These are phyloP conservation scores for Pseudogymnoascus sp. DNA, from an alignment of 2,329 filamentous ascomycete species.

Conservation along the genomic window DNA sequence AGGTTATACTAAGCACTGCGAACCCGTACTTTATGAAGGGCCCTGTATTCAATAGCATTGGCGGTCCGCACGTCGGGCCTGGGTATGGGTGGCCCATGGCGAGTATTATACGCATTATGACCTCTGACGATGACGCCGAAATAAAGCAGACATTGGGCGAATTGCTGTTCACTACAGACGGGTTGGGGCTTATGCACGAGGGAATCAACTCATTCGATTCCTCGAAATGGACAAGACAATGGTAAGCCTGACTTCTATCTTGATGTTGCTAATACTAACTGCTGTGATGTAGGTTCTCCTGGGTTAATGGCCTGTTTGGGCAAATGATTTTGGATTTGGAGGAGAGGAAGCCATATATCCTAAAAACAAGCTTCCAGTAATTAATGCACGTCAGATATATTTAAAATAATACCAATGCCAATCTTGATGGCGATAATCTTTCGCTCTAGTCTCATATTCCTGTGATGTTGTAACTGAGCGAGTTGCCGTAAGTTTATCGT, in stretches of 20 bases:
- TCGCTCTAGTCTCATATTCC: background rate
- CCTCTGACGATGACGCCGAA: slow-evolving; percentile 33
- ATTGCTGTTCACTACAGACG: slow-evolving; percentile 21
- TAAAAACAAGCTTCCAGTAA: slow-evolving; percentile 43
- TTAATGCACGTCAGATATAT: background rate
- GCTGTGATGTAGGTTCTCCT: slow-evolving; percentile 50
- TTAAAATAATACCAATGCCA: background rate
- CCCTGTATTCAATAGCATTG: slow-evolving; percentile 58
- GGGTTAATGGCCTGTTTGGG: slow-evolving; percentile 84
- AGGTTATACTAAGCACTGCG: slow-evolving; percentile 65
- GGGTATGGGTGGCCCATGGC: slow-evolving; percentile 50
- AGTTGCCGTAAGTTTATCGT: background rate
- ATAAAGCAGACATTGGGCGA: slow-evolving; percentile 24
- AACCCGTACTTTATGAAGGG: slow-evolving; percentile 68
- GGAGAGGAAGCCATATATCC: slow-evolving; percentile 62
- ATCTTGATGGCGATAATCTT: background rate
- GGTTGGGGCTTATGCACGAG: slow-evolving; percentile 42
- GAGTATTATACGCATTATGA: slow-evolving; percentile 46
- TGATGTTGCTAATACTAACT: background rate
- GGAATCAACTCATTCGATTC: slow-evolving; percentile 38
- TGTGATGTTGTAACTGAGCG: background rate
- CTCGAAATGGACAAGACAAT: slow-evolving; percentile 36
- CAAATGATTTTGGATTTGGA: slow-evolving; percentile 73
- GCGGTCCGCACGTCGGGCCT: slow-evolving; percentile 59
- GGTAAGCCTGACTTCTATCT: slow-evolving; percentile 22